These are phyloP conservation scores for Rhytidiadelphus loreus DNA, from an alignment of 225 moss, liverwort and hornwort genomes.

Conservation along the genomic window DNA sequence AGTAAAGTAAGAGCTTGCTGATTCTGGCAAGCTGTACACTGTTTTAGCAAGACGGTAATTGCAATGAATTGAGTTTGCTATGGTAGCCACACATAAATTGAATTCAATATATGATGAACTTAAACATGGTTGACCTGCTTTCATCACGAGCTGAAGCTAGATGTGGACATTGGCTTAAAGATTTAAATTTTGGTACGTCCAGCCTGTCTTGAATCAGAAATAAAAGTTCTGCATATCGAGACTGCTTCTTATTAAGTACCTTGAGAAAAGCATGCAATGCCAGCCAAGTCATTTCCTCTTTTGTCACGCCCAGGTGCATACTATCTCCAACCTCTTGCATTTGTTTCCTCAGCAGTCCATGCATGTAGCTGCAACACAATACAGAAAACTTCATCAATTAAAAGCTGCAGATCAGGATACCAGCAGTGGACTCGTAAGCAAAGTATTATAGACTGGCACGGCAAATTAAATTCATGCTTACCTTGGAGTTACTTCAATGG, in stretches of 20 bases:
- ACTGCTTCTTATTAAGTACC: constrained; percentile 72
- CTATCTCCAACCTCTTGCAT: constrained; percentile 60
- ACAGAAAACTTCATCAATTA: background rate
- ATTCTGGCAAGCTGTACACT: background rate
- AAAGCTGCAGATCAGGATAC: background rate
- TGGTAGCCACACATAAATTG: background rate
- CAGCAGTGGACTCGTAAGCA: background rate
- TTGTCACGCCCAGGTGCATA: constrained; percentile 28
- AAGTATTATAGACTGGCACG: background rate
- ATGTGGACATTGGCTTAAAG: constrained; percentile 37
- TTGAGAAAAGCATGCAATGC: constrained; percentile 63
- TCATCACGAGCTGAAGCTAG: constrained; percentile 68
- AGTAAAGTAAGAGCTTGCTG: background rate
- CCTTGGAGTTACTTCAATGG: constrained; percentile 58
- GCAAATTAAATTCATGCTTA: background rate
- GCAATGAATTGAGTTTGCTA: background rate
- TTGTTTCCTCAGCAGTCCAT: constrained; percentile 67
- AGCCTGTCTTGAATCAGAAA: constrained; percentile 37
- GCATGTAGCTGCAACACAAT: constrained; percentile 64
- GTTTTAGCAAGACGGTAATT: background rate
- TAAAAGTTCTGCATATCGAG: constrained; percentile 58
- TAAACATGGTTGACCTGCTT: constrained; percentile 80
- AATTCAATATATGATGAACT: constrained; percentile 59
- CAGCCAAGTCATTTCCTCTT: constrained; percentile 75
- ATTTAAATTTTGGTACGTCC: constrained; percentile 20